Evolutionary conservation across 2,329 filamentous ascomycete species (phyloP), one percentile per base, ranked within the genome.

Genomic region (Fusarium sp.): DNA sequence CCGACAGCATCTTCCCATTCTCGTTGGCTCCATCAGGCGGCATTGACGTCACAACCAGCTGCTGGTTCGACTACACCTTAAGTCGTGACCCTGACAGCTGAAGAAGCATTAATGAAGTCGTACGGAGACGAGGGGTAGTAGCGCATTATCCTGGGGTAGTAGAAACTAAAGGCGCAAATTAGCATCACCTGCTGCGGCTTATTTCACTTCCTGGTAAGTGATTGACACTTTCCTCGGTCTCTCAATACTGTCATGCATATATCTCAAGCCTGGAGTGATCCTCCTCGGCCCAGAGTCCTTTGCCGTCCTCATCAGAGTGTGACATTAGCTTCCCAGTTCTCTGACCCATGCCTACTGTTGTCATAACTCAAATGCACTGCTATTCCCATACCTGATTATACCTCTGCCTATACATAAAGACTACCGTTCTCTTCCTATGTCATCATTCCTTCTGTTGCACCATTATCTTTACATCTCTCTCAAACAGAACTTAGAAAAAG

Each of bases 11-110:
- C 57, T 63, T 61, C 61, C 48, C 59, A 49, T 67, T 71, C 54
- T 60, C 60, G 61, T 44, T 44, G 40, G 32, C 50, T 44, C 64
- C 69, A 73, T 76, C 74, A 76, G 74, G 73, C 71, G 74, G 74
- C 74, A 73, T 76, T 75, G 74, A 76, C 74, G 74, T 76, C 74
- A 76, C 67, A 44, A 59, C 35, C 45, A 41, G 54, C 57, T 45
- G 55, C 60, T 70, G 56, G 53, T 61, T 56, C 50, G 50, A 63
- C 60, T 49, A 59, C 48, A 33, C 52, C 41, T 59, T 63, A 56
- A 56, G 49, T 57, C 54, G 67, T 38, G 48, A 58, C 69, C 55
- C 55, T 52, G 49, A 54, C 52, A 46, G 48, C 60, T 67, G 42
- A 71, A 50, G 37, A 49, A 50, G 50, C 64, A 45, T 27, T 46